Conservation (phyloP, 2,329 filamentous ascomycete species). For the Teratosphaeria pseudoeucalypti region DNA sequence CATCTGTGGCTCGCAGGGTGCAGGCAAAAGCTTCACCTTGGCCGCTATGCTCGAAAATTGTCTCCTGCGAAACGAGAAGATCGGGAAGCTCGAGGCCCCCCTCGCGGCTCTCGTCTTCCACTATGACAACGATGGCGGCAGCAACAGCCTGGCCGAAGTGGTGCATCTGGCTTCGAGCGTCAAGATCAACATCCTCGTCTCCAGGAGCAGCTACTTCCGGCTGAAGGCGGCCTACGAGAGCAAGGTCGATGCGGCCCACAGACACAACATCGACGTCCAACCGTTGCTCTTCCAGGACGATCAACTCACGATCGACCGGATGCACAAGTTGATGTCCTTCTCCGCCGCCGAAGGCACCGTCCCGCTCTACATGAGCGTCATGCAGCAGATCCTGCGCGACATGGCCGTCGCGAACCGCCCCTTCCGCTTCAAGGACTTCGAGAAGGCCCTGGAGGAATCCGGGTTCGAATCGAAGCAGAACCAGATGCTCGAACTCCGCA, state of each 20-base stretch:
- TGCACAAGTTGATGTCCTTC: slow-evolving; percentile 48
- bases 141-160: slow-evolving; percentile 43
- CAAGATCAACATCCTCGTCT: slow-evolving; percentile 42
- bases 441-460: slow-evolving; percentile 24
- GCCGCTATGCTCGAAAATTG: slow-evolving; percentile 52
- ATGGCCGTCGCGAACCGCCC: slow-evolving; percentile 36
- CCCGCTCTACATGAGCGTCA: slow-evolving; percentile 47
- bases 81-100: slow-evolving; percentile 39
- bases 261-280: slow-evolving; percentile 35
- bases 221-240: slow-evolving; percentile 35
- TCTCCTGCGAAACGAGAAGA: slow-evolving; percentile 33
- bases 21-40: slow-evolving; percentile 52
- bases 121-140: slow-evolving; percentile 42
- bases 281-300: slow-evolving; percentile 37
- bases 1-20: slow-evolving; percentile 54
- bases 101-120: slow-evolving; percentile 41
- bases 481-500: slow-evolving; percentile 47
- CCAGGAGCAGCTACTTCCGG: slow-evolving; percentile 35
- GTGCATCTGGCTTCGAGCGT: slow-evolving; percentile 44
- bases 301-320: slow-evolving; percentile 42
- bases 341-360: slow-evolving; percentile 28
- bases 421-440: slow-evolving; percentile 46
- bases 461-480: slow-evolving; percentile 41
- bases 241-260: slow-evolving; percentile 23
- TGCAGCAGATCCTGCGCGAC: slow-evolving; percentile 46